Evolutionary conservation across 208 protist genomes (phyloP).

Genomic region (Lotmaria passim): DNA sequence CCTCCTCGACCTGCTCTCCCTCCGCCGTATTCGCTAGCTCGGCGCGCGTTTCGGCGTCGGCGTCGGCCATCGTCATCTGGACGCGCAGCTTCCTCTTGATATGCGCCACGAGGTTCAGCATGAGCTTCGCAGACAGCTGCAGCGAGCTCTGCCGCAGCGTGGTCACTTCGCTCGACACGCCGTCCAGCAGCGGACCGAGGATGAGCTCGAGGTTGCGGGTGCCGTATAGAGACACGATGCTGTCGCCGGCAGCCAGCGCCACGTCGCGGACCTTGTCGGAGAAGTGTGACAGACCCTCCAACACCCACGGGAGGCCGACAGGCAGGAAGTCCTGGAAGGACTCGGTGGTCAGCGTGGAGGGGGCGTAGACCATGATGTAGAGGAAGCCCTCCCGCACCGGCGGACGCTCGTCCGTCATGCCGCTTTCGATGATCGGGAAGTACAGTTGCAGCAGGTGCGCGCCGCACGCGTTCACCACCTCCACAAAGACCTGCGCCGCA

Average conservation of each 20-base stretch:
- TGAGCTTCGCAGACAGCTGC: conserved; percentile 87
- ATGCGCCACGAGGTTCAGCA: conserved; percentile 87
- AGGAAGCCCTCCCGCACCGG: conserved; percentile 92
- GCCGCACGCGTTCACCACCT: conserved; percentile 83
- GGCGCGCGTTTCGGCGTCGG: conserved; percentile 29
- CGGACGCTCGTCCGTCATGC: conserved; percentile 85
- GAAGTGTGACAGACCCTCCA: conserved; percentile 91
- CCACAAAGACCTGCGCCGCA: conserved; percentile 90
- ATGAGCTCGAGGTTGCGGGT: conserved; percentile 83
- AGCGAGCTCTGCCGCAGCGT: conserved; percentile 90
- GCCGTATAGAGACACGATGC: conserved; percentile 91
- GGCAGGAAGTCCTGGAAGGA: conserved; percentile 86
- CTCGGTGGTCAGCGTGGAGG: conserved; percentile 68
- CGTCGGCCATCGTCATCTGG: conserved; percentile 59
- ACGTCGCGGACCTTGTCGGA: conserved; percentile 90
- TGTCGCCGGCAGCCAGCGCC: conserved; percentile 85
- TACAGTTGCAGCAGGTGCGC: conserved; percentile 63
- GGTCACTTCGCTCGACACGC: conserved; percentile 84
- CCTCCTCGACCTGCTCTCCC: conserved; percentile 14
- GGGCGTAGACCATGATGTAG: conserved; percentile 93
- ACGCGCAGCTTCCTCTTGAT: conserved; percentile 89
- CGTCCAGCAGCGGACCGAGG: conserved; percentile 79
- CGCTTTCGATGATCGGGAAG: conserved; percentile 63
- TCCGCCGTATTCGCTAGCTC: conserved; percentile 33
- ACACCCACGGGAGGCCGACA: conserved; percentile 85